A percentile compares a stretch with the other conserved stretches of the same genome.
These are phyloP conservation scores for Fabrea salina DNA, from an alignment of 169 alveolate species.

Conservation along the genomic window DNA sequence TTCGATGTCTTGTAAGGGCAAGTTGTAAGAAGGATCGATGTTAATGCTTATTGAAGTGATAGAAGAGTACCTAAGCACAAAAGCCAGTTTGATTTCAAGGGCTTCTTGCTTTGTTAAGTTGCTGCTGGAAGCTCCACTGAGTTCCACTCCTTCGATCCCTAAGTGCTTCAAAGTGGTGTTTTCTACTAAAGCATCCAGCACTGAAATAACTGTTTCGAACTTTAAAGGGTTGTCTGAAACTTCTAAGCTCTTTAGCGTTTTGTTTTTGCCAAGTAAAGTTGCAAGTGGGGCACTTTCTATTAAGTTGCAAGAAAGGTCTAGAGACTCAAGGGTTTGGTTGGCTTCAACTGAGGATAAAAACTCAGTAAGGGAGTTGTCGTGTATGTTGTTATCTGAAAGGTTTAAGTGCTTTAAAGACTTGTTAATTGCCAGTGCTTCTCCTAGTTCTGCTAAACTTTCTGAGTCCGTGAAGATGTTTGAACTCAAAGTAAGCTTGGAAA, in stretches of 20 bases:
- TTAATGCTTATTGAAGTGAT: too few species aligned
- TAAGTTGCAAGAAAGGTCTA: neutral
- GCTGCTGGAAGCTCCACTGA: slow-evolving; percentile 10
- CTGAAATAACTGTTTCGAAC: neutral
- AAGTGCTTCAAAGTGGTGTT: slow-evolving; percentile 15
- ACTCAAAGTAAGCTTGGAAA: neutral
- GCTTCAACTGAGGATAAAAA: neutral
- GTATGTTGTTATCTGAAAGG: neutral
- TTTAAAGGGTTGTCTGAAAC: slow-evolving; percentile 9
- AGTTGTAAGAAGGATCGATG: too few species aligned
- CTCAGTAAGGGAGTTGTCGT: neutral
- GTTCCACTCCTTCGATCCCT: neutral
- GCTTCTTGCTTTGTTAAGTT: neutral
- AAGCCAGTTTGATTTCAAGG: neutral
- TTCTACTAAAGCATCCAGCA: neutral
- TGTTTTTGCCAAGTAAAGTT: neutral
- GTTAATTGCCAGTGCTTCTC: neutral
- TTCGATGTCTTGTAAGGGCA: too few species aligned
- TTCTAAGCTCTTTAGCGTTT: neutral
- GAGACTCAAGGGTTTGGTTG: neutral
- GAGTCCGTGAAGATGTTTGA: neutral
- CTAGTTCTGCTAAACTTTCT: neutral
- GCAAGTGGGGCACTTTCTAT: neutral
- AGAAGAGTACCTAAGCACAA: too few species aligned
- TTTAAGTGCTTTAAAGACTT: neutral